These are phyloP conservation scores for Neurospora cerealis DNA, from an alignment of 495 filamentous ascomycete genomes.

Conservation along the genomic window DNA sequence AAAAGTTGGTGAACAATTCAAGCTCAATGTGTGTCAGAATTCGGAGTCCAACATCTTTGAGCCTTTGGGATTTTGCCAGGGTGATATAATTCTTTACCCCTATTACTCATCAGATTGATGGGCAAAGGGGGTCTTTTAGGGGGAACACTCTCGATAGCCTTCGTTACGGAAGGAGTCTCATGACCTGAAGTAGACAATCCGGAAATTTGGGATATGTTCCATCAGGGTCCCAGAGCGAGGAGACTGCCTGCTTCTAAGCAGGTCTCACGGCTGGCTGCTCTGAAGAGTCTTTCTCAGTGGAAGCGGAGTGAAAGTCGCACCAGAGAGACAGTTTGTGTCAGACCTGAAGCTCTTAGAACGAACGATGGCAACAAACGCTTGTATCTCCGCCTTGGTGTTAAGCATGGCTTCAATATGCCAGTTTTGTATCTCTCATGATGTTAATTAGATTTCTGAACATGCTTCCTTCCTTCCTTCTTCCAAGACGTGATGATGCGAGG, in stretches of 20 bases:
- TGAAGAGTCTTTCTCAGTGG: neutral
- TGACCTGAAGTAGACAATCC: neutral
- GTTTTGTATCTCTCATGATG: neutral
- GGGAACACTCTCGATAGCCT: neutral
- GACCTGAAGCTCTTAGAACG: neutral
- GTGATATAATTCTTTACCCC: neutral
- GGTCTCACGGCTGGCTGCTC: neutral
- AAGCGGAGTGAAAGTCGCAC: neutral
- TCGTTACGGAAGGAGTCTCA: neutral
- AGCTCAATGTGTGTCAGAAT: neutral
- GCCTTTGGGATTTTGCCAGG: neutral
- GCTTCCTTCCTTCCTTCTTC: neutral
- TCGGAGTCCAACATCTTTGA: neutral
- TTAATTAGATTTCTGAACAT: neutral
- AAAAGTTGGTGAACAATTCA: neutral
- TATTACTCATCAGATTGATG: neutral
- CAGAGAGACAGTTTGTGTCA: neutral
- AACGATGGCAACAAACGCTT: conserved; percentile 42
- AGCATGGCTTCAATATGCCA: conserved; percentile 36
- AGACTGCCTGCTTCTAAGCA: neutral
- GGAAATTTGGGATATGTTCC: neutral
- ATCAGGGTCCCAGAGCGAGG: neutral
- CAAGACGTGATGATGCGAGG: neutral
- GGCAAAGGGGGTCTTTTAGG: neutral
- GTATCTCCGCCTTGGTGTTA: conserved; percentile 80